A percentile compares a stretch with the other conserved stretches of the same genome.
Conservation (phyloP, 2,329 filamentous ascomycete species). For the Pseudogymnoascus sp. region DNA sequence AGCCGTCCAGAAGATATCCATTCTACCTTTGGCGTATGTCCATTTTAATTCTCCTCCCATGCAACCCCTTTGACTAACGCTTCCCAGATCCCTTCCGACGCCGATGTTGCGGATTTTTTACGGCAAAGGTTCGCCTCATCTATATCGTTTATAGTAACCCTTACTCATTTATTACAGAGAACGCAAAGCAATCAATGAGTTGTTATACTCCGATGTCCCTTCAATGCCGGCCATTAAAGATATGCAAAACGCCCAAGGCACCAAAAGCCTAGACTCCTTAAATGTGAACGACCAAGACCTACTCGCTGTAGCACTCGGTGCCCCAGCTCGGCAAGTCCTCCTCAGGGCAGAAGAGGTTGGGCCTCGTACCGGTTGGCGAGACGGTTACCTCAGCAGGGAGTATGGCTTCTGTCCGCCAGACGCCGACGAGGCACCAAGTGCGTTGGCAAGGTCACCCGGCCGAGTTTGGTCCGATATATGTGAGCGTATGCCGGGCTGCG, state of each 20-base stretch:
- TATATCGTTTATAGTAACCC: slow-evolving; percentile 9
- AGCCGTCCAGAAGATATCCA: slow-evolving; percentile 25
- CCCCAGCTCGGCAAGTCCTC: slow-evolving; percentile 46
- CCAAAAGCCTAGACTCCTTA: slow-evolving; percentile 40
- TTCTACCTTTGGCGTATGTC: slow-evolving; percentile 30
- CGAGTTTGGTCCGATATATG: slow-evolving; percentile 47
- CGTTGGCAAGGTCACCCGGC: slow-evolving; percentile 39
- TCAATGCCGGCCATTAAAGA: slow-evolving; percentile 35
- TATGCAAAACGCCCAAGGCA: slow-evolving; percentile 35
- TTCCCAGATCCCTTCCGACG: slow-evolving; percentile 35
- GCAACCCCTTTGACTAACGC: slow-evolving; percentile 12
- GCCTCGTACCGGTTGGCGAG: slow-evolving; percentile 41
- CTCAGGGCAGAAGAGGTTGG: slow-evolving; percentile 45
- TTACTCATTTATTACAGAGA: slow-evolving; percentile 26
- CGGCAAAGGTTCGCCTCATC: slow-evolving; percentile 30
- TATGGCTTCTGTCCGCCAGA: slow-evolving; percentile 45
- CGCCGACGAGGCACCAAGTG: slow-evolving; percentile 40
- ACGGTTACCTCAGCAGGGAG: slow-evolving; percentile 43
- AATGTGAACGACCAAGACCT: slow-evolving; percentile 41
- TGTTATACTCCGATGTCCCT: slow-evolving; percentile 20
- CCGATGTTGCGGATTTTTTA: slow-evolving; percentile 39
- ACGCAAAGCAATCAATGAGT: slow-evolving; percentile 29
- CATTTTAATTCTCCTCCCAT: neutral
- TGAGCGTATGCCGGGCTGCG: slow-evolving; percentile 44
- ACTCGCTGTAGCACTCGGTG: slow-evolving; percentile 43